Evolutionary conservation across 306 rosid species (phyloP).

Genomic region (Vicia villosa): DNA sequence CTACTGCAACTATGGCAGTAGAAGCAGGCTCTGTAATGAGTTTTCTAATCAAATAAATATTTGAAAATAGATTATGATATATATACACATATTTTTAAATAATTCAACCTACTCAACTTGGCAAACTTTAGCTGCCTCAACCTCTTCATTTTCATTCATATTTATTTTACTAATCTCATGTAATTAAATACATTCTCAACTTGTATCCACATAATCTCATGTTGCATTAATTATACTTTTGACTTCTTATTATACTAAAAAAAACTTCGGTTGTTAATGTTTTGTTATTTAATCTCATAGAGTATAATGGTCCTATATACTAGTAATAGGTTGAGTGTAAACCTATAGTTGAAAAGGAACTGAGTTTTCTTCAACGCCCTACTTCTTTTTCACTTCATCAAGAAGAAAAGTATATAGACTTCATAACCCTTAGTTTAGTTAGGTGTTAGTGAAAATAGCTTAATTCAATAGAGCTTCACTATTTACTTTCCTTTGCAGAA

Average conservation of each 20-base stretch:
- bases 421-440: background rate
- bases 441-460: background rate
- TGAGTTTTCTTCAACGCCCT: conserved; percentile 34
- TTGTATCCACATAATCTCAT: conserved; percentile 32
- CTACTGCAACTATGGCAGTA: conserved; percentile 3
- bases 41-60: background rate
- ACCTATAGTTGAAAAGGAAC: conserved; percentile 17
- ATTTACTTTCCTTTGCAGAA: conserved; percentile 17
- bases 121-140: conserved; percentile 24
- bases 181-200: conserved; percentile 12
- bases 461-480: conserved; percentile 14
- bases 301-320: conserved; percentile 17
- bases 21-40: conserved; percentile 4
- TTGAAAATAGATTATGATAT: background rate
- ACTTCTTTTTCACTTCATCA: conserved; percentile 26
- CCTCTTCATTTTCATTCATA: background rate
- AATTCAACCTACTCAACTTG: conserved; percentile 4
- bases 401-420: conserved; percentile 24
- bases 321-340: conserved; percentile 37
- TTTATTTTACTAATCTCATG: background rate
- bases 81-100: too few species aligned
- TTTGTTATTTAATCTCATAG: background rate
- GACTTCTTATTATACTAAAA: conserved; percentile 6
- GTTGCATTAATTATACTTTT: conserved; percentile 21
- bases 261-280: background rate